These are phyloP conservation scores for Begonia loranthoides DNA, from an alignment of 306 rosid genomes.

Conservation along the genomic window DNA sequence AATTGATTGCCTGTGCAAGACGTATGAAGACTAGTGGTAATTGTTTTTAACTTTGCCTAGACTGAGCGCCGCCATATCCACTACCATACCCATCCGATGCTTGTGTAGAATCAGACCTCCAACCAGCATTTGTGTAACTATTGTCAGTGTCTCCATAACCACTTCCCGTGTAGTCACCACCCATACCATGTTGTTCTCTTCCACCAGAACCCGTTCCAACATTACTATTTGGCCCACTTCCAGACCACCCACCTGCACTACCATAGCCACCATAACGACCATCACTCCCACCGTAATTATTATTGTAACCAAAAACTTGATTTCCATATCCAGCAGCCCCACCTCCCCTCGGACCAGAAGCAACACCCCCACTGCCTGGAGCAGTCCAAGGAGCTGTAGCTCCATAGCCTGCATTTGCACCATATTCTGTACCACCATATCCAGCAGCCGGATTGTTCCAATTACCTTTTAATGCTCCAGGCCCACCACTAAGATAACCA, in stretches of 20 bases:
- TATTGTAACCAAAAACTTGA: slow-evolving; percentile 27
- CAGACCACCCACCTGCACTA: slow-evolving; percentile 25
- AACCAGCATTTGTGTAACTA: slow-evolving; percentile 33
- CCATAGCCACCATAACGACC: slow-evolving; percentile 34
- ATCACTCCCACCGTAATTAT: slow-evolving; percentile 23
- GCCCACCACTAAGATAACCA: slow-evolving; percentile 33
- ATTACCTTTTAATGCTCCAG: slow-evolving; percentile 27
- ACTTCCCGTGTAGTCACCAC: slow-evolving; percentile 34
- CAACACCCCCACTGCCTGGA: slow-evolving; percentile 24
- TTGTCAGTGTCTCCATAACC: slow-evolving; percentile 37
- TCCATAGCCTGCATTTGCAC: slow-evolving; percentile 26
- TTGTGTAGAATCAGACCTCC: slow-evolving; percentile 47
- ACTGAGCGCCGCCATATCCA: slow-evolving; percentile 35
- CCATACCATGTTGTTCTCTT: slow-evolving; percentile 29
- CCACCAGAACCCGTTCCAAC: slow-evolving; percentile 6
- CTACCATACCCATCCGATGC: slow-evolving; percentile 24
- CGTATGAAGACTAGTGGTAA: slow-evolving; percentile 8
- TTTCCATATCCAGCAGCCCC: slow-evolving; percentile 38
- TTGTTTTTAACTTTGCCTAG: slow-evolving; percentile 33
- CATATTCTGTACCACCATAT: slow-evolving; percentile 30
- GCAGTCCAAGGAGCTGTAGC: slow-evolving; percentile 38
- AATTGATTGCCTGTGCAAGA: slow-evolving; percentile 8
- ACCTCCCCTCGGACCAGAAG: slow-evolving; percentile 44
- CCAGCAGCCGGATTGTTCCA: slow-evolving; percentile 40
- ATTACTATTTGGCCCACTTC: slow-evolving; percentile 21